Percentiles rank a stretch among this genome's conserved stretches.
Evolutionary conservation across 768 basidiomycete genomes (phyloP).

Genomic region (Roridomyces roridus): DNA sequence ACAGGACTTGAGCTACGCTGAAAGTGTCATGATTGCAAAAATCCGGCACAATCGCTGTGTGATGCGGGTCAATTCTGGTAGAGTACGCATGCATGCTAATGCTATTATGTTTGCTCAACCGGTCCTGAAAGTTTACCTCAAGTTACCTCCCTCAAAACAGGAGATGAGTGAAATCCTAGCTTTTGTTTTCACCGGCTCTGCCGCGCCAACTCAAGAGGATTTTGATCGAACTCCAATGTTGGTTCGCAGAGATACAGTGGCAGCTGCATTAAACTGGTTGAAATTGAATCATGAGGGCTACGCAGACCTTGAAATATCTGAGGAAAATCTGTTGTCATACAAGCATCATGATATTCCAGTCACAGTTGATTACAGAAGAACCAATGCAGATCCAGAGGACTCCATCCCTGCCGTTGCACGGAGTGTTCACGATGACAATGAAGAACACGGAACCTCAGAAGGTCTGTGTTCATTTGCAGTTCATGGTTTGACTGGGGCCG

Average conservation of each 20-base stretch:
- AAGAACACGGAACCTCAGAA: constrained; percentile 33
- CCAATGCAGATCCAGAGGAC: constrained; percentile 16
- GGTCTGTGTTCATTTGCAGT: constrained; percentile 45
- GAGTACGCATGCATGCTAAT: constrained; percentile 41
- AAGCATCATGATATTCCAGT: constrained; percentile 28
- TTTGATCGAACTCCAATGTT: constrained; percentile 35
- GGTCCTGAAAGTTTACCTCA: constrained; percentile 34
- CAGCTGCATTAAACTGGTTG: constrained; percentile 38
- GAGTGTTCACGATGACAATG: constrained; percentile 26
- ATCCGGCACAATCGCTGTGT: constrained; percentile 36
- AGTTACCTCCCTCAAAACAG: constrained; percentile 34
- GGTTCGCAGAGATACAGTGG: constrained; percentile 31
- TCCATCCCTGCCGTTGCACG: no score
- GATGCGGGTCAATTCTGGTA: constrained; percentile 35
- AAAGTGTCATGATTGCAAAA: constrained; percentile 35
- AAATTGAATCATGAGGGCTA: constrained; percentile 40
- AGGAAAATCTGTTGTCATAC: constrained; percentile 31
- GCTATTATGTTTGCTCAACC: constrained; percentile 38
- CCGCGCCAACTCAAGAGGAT: constrained; percentile 31
- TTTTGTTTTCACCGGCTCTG: constrained; percentile 37
- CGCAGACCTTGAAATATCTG: constrained; percentile 34
- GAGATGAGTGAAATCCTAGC: constrained; percentile 41
- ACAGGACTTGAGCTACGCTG: constrained; percentile 32
- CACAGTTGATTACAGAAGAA: constrained; percentile 28
- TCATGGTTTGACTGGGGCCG: constrained; percentile 38